These are phyloP conservation scores for Cytidiella melzeri DNA, from an alignment of 768 basidiomycete species.

Conservation along the genomic window DNA sequence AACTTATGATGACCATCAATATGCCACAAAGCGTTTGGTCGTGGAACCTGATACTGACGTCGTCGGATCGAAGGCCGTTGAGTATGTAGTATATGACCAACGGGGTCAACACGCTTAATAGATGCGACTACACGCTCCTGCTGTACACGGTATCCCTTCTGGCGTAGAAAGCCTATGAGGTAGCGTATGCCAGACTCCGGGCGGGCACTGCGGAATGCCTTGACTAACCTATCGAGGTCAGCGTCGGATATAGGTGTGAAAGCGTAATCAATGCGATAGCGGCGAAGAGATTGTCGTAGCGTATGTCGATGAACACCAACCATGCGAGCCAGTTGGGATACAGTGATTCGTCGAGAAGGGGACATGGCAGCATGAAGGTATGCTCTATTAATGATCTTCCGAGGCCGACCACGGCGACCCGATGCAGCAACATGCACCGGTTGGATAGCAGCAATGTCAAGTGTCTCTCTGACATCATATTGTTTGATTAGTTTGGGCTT, in stretches of 20 bases:
- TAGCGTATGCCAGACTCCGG: constrained; percentile 26
- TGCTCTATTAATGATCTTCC: not conserved
- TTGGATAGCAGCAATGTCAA: not conserved
- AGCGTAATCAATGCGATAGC: not conserved
- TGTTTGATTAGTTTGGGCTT: not conserved
- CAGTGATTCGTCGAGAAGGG: not conserved
- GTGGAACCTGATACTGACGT: constrained; percentile 10
- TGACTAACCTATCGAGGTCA: not conserved
- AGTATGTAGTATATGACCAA: constrained; percentile 23
- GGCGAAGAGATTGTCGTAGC: not conserved
- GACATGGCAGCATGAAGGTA: not conserved
- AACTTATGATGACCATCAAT: constrained; percentile 22
- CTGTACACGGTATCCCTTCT: constrained; percentile 22
- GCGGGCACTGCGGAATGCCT: not conserved
- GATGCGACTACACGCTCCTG: constrained; percentile 19
- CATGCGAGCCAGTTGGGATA: not conserved
- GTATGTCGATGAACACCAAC: constrained; percentile 2
- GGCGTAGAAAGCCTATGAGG: constrained; percentile 24
- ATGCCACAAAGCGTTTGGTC: constrained; percentile 20
- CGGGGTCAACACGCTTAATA: constrained; percentile 25
- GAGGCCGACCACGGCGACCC: not conserved
- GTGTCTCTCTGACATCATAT: not conserved
- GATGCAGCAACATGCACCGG: not conserved
- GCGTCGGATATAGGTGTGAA: constrained; percentile 1
- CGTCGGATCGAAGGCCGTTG: constrained; percentile 10